These are phyloP conservation scores for Nicotiana obtusifolia DNA, from an alignment of 257 asterid genomes.

Conservation along the genomic window DNA sequence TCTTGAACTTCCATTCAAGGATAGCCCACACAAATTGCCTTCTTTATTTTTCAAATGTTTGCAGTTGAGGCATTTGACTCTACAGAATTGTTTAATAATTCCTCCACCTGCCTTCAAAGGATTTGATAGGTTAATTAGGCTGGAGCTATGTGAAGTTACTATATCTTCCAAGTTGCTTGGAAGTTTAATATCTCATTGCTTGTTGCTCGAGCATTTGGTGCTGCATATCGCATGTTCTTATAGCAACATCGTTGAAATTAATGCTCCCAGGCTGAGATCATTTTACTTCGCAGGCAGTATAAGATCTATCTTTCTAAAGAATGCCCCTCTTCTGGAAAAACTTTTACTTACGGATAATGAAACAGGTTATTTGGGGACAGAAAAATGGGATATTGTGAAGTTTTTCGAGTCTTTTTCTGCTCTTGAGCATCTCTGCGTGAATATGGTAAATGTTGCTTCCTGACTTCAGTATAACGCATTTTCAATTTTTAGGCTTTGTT, in stretches of 20 bases:
- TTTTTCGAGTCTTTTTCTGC: neutral
- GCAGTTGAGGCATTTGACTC: slow-evolving; percentile 5
- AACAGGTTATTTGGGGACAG: neutral
- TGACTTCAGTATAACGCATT: neutral
- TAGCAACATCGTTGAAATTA: neutral
- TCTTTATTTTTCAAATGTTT: neutral
- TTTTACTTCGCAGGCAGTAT: neutral
- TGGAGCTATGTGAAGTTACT: slow-evolving; percentile 8
- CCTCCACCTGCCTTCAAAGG: neutral
- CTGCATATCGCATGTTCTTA: neutral
- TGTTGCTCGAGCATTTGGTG: neutral
- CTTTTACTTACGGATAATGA: neutral
- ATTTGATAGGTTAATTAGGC: neutral
- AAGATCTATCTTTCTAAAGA: neutral
- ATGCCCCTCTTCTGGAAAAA: neutral
- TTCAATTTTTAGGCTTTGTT: neutral
- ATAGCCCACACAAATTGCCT: neutral
- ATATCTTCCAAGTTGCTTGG: neutral
- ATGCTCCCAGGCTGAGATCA: slow-evolving; percentile 9
- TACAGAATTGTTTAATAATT: neutral
- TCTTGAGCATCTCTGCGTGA: neutral
- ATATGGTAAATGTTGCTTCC: slow-evolving; percentile 6
- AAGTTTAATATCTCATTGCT: slow-evolving; percentile 4
- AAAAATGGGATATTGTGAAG: slow-evolving; percentile 2
- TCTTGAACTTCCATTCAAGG: neutral